phyloP scores from a whole-genome alignment of 306 rosid species.

The Cicer cuneatum region DNA sequence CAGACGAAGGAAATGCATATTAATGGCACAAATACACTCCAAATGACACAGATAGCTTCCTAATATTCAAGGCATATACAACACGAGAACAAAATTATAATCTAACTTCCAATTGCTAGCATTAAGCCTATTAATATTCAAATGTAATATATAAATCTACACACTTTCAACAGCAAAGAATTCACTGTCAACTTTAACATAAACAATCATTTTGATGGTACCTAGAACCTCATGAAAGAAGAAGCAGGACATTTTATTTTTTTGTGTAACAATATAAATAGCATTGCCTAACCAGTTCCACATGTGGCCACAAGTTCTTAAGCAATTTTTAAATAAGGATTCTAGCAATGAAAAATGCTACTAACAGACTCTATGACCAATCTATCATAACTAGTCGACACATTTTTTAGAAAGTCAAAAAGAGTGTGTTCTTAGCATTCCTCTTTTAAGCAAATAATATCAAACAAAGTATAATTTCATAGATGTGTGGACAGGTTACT shows the following conservation, averaged over 20 bases:
- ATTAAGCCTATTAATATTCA: constrained; percentile 15
- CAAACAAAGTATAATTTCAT: constrained; percentile 22
- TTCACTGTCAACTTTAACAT: background rate
- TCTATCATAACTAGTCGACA: background rate
- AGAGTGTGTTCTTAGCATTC: background rate
- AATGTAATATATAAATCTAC: constrained; percentile 29
- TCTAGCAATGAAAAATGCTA: constrained; percentile 8
- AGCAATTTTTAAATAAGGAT: constrained; percentile 1
- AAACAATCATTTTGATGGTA: constrained; percentile 14
- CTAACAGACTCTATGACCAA: background rate
- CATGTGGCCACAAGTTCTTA: background rate
- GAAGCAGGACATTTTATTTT: background rate
- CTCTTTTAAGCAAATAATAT: constrained; percentile 6
- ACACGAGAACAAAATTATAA: constrained; percentile 39
- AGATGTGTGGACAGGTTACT: constrained; percentile 9
- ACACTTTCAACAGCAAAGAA: constrained; percentile 16
- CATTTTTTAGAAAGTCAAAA: background rate
- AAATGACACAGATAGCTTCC: constrained; percentile 30
- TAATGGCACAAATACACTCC: constrained; percentile 25
- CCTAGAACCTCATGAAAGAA: constrained; percentile 10
- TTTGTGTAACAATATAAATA: constrained; percentile 31
- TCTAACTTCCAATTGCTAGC: constrained; percentile 29
- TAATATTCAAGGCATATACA: constrained; percentile 21
- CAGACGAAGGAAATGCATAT: constrained; percentile 37
- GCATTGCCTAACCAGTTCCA: constrained; percentile 11